Evolutionary conservation across 352 stramenopile genomes (phyloP).

Genomic region (Phytophthora syringae): DNA sequence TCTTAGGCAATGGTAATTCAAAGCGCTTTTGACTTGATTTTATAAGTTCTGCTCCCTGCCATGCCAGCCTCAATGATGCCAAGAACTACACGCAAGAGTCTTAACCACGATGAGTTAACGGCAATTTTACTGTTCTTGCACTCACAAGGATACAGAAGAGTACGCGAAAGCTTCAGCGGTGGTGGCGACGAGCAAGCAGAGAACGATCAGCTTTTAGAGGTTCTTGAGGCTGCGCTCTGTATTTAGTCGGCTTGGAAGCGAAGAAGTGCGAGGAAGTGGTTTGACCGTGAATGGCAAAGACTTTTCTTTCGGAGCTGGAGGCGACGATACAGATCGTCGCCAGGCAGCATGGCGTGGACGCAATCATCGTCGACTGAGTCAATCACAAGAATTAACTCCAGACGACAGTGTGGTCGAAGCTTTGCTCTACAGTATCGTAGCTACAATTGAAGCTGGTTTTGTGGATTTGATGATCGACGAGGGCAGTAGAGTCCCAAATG

Average conservation of each 20-base stretch:
- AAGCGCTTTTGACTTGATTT: too few species aligned
- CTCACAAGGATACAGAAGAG: background rate
- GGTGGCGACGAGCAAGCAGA: constrained; percentile 44
- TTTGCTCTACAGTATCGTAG: constrained; percentile 23
- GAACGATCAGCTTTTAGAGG: constrained; percentile 27
- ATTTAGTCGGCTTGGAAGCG: constrained; percentile 56
- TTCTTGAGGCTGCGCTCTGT: constrained; percentile 47
- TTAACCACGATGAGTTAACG: too few species aligned
- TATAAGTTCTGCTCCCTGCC: too few species aligned
- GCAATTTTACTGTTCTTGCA: too few species aligned
- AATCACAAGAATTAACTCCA: background rate
- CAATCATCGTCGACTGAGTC: constrained; percentile 5
- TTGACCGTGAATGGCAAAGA: constrained; percentile 21
- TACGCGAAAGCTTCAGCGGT: constrained; percentile 43
- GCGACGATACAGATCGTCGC: constrained; percentile 53
- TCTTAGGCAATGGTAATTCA: too few species aligned
- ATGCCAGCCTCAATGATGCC: too few species aligned
- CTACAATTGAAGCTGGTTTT: constrained; percentile 7
- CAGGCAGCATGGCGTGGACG: constrained; percentile 51
- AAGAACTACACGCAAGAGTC: too few species aligned
- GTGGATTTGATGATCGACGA: background rate
- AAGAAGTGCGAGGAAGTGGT: constrained; percentile 20
- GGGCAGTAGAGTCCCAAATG: background rate
- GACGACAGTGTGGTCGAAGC: constrained; percentile 26
- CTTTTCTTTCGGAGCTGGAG: constrained; percentile 37